phyloP scores from a whole-genome alignment of 1,284 basidiomycete species.

The Trametes versicolor region DNA sequence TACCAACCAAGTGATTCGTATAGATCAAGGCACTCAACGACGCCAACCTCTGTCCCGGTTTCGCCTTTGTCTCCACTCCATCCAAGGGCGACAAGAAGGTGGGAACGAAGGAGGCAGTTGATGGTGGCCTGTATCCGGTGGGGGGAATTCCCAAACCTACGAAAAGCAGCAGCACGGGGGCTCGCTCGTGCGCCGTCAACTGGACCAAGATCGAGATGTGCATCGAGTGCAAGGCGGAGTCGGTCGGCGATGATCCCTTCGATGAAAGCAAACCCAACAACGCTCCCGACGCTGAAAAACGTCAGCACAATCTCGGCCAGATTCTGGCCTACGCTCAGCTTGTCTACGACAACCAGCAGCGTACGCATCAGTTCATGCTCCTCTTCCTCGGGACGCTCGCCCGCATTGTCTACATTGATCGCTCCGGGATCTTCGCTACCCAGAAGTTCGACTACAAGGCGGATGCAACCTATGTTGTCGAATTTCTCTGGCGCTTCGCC shows the following conservation, averaged over 20 bases:
- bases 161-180: not conserved
- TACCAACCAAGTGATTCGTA: not conserved
- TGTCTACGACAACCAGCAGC: constrained; percentile 18
- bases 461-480: not conserved
- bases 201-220: constrained; percentile 17
- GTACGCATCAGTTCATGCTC: constrained; percentile 16
- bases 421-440: constrained; percentile 19
- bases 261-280: constrained; percentile 1
- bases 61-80: constrained; percentile 4
- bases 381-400: constrained; percentile 11
- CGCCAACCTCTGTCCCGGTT: constrained; percentile 10
- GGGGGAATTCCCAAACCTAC: not conserved
- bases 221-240: constrained; percentile 16
- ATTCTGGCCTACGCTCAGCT: constrained; percentile 4
- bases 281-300: not conserved
- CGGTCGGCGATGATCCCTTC: constrained; percentile 10
- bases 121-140: constrained; percentile 16
- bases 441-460: constrained; percentile 19
- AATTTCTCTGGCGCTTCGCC: constrained; percentile 17
- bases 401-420: constrained; percentile 23
- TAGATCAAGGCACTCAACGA: constrained; percentile 18
- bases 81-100: constrained; percentile 5
- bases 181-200: not conserved
- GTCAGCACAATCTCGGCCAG: constrained; percentile 10
- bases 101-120: constrained; percentile 1